Base-by-base conservation (phyloP, 352 stramenopile genomes). In the Phytophthora tentaculata region DNA sequence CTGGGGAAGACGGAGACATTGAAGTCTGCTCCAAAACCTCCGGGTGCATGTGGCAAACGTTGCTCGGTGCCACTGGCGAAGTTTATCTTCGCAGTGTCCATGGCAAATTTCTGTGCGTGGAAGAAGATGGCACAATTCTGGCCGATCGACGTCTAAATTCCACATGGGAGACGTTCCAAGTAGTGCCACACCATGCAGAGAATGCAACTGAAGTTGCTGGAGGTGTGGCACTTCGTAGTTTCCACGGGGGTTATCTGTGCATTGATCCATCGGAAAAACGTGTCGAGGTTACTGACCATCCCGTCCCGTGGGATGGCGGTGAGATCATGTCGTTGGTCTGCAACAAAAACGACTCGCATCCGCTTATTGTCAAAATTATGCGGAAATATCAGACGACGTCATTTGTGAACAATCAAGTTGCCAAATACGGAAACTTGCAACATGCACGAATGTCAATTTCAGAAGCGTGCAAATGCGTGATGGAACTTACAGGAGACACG, bases 151-250 rank as follows among this genome's bases (percentile, higher is more conserved):
- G 52, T 9, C 62, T 84, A 57, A 92, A 94, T 71, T 95, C 88
- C 61, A 95, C 88, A 28, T 95, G 88, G 88, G 88, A 95, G 56
- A 95, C 88, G n/a, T 94, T 95, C 73, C 81, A 91, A 60, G 79
- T 93, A 23, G 76, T 94, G 56, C 84, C 88, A 39, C 80, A 88
- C 44, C 80, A 82, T 52, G 63, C 19, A 3, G 52, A 71, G 35
- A 71, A 35, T 44, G 20, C n/a, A 22, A n/a, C 22, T 19, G 50
- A 61, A 49, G 57, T 19, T 48, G 47, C 19, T 26, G 80, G 76
- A 16, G 83, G 83, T 44, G 81, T 95, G 50, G 85, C 85, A 60
- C 74, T 95, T 49, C 79, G 81, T 41, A 87, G 85, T 54, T 95
- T 91, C 52, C 88, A 95, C 47, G 88, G 88, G 19, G 86, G 83